Evolutionary conservation across 352 stramenopile genomes (phyloP).

Genomic region (Globisporangium radiosum): DNA sequence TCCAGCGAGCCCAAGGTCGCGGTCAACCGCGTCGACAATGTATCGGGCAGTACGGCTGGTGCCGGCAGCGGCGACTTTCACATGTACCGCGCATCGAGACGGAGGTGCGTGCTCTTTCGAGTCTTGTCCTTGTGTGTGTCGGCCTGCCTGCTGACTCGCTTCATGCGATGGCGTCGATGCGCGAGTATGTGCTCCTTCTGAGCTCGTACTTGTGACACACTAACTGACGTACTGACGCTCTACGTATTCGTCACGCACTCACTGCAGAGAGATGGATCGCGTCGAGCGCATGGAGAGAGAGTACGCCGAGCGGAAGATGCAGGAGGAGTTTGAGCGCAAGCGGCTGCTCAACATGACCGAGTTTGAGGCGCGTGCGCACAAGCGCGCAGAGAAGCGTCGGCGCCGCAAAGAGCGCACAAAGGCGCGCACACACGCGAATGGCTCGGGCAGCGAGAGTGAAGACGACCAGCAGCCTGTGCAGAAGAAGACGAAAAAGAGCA

Average conservation of each 20-base stretch:
- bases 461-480: slow-evolving; percentile 7
- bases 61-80: slow-evolving; percentile 96
- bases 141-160: neutral
- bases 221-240: neutral
- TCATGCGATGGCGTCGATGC: neutral
- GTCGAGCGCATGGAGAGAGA: slow-evolving; percentile 86
- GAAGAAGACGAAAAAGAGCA: slow-evolving; percentile 17
- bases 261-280: slow-evolving; percentile 84
- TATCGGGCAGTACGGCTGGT: slow-evolving; percentile 91
- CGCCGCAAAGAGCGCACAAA: slow-evolving; percentile 71
- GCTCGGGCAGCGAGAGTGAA: slow-evolving; percentile 6
- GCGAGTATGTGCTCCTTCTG: too few relatives aligned
- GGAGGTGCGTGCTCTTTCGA: slow-evolving; percentile 29
- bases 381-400: slow-evolving; percentile 72
- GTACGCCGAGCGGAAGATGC: slow-evolving; percentile 54
- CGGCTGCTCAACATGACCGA: slow-evolving; percentile 61
- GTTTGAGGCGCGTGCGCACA: slow-evolving; percentile 59
- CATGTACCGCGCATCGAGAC: slow-evolving; percentile 92
- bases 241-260: too few relatives aligned
- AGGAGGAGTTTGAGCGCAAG: slow-evolving; percentile 61
- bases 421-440: slow-evolving; percentile 23
- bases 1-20: slow-evolving; percentile 30
- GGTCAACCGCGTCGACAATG: slow-evolving; percentile 90
- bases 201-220: too few relatives aligned
- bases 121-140: neutral